These are phyloP conservation scores for Backusella australiensis DNA, from an alignment of 192 early-diverging fungal genomes.

Conservation along the genomic window DNA sequence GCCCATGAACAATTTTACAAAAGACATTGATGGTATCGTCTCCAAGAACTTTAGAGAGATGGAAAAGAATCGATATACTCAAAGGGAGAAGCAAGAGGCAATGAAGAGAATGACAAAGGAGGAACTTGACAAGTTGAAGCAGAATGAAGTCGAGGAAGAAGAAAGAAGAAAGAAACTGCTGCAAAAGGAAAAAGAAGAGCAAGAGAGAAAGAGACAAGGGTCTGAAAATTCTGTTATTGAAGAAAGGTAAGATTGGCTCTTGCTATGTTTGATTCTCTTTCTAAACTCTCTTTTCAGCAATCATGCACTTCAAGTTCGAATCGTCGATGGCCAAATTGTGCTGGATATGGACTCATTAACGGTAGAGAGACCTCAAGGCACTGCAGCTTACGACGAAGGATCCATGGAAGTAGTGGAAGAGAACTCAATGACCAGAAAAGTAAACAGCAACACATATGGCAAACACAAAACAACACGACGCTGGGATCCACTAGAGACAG, in stretches of 20 bases:
- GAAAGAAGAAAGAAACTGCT: conserved; percentile 11
- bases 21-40: conserved; percentile 23
- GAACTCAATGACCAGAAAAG: conserved; percentile 18
- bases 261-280: neutral
- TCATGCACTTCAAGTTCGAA: conserved; percentile 30
- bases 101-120: neutral
- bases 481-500: conserved; percentile 27
- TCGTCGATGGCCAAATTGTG: conserved; percentile 36
- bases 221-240: conserved; percentile 9
- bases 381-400: neutral
- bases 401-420: conserved; percentile 33
- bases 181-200: conserved; percentile 6
- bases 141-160: neutral
- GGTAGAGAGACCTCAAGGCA: conserved; percentile 10
- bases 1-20: conserved; percentile 20
- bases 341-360: conserved; percentile 29
- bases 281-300: conserved; percentile 14
- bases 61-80: conserved; percentile 6
- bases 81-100: neutral
- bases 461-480: conserved; percentile 6
- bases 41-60: conserved; percentile 30
- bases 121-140: neutral
- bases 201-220: neutral
- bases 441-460: conserved; percentile 27
- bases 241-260: conserved; percentile 15